Evolutionary conservation across 2,329 filamentous ascomycete species (phyloP), one percentile per base, ranked within the genome.

Genomic region (Neospermospora avenae): DNA sequence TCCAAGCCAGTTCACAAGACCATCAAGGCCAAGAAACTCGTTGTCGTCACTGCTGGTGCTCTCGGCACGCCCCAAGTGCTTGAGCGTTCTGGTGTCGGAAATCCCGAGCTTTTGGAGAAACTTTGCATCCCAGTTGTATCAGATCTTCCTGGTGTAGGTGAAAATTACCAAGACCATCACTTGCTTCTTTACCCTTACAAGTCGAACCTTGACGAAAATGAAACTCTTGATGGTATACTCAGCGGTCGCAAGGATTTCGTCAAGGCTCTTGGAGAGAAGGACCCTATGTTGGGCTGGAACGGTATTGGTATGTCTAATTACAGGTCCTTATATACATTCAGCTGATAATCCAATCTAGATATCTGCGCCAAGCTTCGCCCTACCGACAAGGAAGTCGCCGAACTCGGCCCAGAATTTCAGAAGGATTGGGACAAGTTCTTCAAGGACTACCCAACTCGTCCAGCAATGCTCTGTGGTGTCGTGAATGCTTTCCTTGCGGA

Each of bases 41-140:
- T 87, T 5, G 74, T 81, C 3, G 72, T 79, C 4, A 75, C 77
- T 18, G 72, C 73, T n/a, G 72, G 72, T 39, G 71, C 72, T 35
- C 68, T 70, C 10, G 75, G 75, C 8, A 71, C 68, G 16, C 68
- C 71, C 28, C 70, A 70, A 39, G 76, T 88, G 1, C 78, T 89
- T 0, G 84, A 88, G 69, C 75, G 85, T 20, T 88, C 85, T 0
- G 86, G 86, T 7, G 67, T 89, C 1, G 84, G 84, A n/a, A 75
- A 77, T 46, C 73, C 76, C 0, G 74, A 78, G 1, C 66, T 84
- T 5, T 76, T 87, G 1, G 68, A 77, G 44, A 73, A 72, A 18
- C 76, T 78, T 0, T 78, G 76, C 0, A 77, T 86, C 2, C 74
- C 77, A 1, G 68, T 80, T 3, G 67, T 80, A 1, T 73, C 77